Evolutionary conservation across 2,329 filamentous ascomycete genomes (phyloP).

Genomic region (Fusarium domesticum): DNA sequence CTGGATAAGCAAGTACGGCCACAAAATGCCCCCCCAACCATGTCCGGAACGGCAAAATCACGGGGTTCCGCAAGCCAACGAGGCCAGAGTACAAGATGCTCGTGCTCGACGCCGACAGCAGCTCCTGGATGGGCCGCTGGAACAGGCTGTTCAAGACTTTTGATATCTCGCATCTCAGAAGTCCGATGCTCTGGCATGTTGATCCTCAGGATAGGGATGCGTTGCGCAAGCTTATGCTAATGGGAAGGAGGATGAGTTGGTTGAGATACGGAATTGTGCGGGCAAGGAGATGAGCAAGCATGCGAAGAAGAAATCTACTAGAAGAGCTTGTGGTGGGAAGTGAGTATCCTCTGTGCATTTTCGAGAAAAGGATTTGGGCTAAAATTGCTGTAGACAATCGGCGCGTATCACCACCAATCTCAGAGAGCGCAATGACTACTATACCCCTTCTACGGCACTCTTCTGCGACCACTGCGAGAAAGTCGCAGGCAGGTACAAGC

Average conservation of each 20-base stretch:
- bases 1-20: conserved; percentile 67
- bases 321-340: conserved; percentile 41
- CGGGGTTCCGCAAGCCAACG: conserved; percentile 1
- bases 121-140: conserved; percentile 69
- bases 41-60: conserved; percentile 35
- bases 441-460: conserved; percentile 58
- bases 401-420: conserved; percentile 57
- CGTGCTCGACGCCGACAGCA: conserved; percentile 64
- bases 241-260: conserved; percentile 59
- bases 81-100: conserved; percentile 45
- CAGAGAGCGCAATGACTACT: conserved; percentile 67
- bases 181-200: conserved; percentile 80
- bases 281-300: conserved; percentile 81
- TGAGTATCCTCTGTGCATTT: conserved; percentile 25
- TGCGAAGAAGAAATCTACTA: conserved; percentile 60
- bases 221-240: conserved; percentile 62
- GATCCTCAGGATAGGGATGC: conserved; percentile 74
- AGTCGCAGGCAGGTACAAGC: conserved; percentile 53
- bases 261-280: conserved; percentile 70
- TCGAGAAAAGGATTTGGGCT: no score
- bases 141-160: conserved; percentile 65
- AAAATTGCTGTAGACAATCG: conserved; percentile 41
- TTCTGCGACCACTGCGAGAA: conserved; percentile 61
- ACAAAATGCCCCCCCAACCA: conserved; percentile 56
- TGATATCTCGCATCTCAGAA: conserved; percentile 68